Evolutionary conservation across 1,284 basidiomycete species (phyloP), one percentile per base, ranked within the genome.

Genomic region (Fistulinella cinereoalba): DNA sequence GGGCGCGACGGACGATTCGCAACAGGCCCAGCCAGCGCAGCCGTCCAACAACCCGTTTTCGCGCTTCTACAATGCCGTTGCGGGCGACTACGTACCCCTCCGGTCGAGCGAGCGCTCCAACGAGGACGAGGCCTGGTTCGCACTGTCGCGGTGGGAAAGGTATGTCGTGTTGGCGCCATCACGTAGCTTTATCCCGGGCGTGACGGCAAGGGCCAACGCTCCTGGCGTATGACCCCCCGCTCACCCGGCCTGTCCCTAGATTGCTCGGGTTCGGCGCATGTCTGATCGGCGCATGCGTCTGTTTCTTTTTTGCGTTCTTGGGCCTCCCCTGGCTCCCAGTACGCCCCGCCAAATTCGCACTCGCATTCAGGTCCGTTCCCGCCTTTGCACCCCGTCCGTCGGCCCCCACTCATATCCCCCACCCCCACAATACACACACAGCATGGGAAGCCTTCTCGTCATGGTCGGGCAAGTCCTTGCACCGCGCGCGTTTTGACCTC

Each of bases 61-160:
- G 19, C 73, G 87, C 16, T 88, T 88, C 66, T 88, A 89, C 68
- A 90, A 85, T 55, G 75, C 83, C 27, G 69, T 85, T 46, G 80
- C 83, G 10, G 81, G 87, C 41, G 77, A 86, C 62, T 98, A 97
- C 61, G 85, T 98, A 37, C 96, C 97, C 1, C 72, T 98, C 48
- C 77, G 93, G 21, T 91, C 88, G 5, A 81, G 67, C 54, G 91
- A 93, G 53, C 75, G 83, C 33, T 86, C 88, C 28, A 94, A 94
- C 64, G 96, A 99, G 67, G 96, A 99, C 60, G 94, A 98, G 64
- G 96, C 96, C 3, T 97, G 88, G 75, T 92, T 96, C 69, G 92
- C 94, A 27, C 70, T 97, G 42, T 92, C 88, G 36, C 76, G 90
- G 67, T 94, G 92, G 92, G 91, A 94, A 65, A 77, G 85, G 86